Base-by-base conservation (phyloP, 129 eudicot genomes). In the Helichrysum umbraculigerum region DNA sequence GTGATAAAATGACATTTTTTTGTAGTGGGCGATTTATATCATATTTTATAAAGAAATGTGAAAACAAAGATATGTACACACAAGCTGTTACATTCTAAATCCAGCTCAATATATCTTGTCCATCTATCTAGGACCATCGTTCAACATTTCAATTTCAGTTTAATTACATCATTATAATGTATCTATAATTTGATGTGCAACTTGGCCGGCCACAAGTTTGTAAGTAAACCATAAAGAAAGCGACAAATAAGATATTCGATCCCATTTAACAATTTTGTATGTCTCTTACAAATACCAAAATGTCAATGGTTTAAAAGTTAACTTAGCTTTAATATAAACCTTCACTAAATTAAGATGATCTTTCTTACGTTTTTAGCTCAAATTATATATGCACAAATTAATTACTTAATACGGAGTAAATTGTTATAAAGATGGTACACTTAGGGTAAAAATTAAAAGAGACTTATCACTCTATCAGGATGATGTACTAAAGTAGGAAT, bases 141-240 rank as follows among this genome's bases (percentile, higher is more conserved):
- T 35, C 28, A 28, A 79, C 16, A 79, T 16, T 19, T 39, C 34
- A 25, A 25, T n/a, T n/a, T n/a, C n/a, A 50, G 72, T 22, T 62
- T 63, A 71, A 50, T 68, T 47, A 57, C 41, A 47, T 62, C 17
- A 9, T 28, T 32, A 59, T 71, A 25, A 8, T 47, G 32, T 25
- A 72, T 79, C 66, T 22, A 41, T 25, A 5, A 25, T 30, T 62
- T 72, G 73, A 72, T 64, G 64, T 28, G 58, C 73, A 73, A 79
- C 51, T 54, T 73, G 79, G 73, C 60, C 61, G 79, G 73, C 60
- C 61, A 66, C 9, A 79, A n/a, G 52, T 57, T 79, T 65, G 56
- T 35, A 47, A 65, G 20, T 54, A 54, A 54, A 57, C 79, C 68
- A 28, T 16, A 65, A 72, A 56, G 79, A 79, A 79, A 79, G 74